These are phyloP conservation scores for Flaveria brownii DNA, from an alignment of 129 eudicot genomes.

Conservation along the genomic window DNA sequence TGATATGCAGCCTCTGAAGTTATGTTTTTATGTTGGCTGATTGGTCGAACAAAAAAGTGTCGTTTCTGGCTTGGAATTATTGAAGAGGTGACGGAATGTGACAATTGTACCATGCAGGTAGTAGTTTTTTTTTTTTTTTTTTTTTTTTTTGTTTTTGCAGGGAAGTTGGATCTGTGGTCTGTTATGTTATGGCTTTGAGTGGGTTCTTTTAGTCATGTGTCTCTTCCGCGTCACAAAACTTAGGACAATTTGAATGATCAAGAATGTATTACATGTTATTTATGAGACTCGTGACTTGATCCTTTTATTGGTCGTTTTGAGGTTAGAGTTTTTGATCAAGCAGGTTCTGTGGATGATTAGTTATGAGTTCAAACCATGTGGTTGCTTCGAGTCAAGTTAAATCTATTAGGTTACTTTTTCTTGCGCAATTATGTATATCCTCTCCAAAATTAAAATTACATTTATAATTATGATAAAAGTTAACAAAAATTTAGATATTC, in stretches of 20 bases:
- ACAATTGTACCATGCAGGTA: not conserved
- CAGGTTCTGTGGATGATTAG: not conserved
- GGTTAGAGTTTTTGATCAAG: not conserved
- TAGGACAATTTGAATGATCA: not conserved
- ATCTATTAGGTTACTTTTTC: not conserved
- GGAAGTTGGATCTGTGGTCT: not conserved
- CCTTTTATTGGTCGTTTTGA: not conserved
- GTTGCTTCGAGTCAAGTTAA: not conserved
- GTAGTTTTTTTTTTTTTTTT: not conserved
- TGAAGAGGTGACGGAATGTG: not conserved
- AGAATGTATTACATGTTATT: not conserved
- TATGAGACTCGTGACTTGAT: not conserved
- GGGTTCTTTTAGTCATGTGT: not conserved
- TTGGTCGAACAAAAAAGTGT: not conserved
- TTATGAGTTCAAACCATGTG: not conserved
- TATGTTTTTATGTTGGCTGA: not conserved
- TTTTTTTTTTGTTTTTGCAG: not conserved
- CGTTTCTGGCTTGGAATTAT: not conserved
- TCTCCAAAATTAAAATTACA: too few relatives aligned
- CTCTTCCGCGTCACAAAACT: not conserved
- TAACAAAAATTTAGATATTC: too few relatives aligned
- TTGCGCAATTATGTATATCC: not conserved
- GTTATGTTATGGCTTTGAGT: not conserved
- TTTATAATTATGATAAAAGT: too few relatives aligned
- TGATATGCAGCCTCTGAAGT: slow-evolving; percentile 11